These are phyloP conservation scores for Sideroxylon spinosum DNA, from an alignment of 179 eudicot species.

Conservation along the genomic window DNA sequence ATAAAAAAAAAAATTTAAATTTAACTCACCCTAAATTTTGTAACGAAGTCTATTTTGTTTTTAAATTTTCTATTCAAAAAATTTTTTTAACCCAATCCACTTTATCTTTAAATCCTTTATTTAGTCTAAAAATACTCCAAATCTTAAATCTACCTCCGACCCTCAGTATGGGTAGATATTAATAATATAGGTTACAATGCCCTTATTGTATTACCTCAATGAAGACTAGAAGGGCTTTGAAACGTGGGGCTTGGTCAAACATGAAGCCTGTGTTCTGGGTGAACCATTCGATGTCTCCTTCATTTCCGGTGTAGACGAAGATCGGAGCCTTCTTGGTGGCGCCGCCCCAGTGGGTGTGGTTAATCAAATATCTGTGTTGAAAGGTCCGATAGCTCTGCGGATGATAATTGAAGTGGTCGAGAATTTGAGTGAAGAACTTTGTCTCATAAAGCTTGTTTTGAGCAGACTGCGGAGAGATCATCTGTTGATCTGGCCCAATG, in stretches of 20 bases:
- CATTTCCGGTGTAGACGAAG: conserved; percentile 77
- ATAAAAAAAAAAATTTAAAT: too few species aligned
- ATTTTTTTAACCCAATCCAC: too few species aligned
- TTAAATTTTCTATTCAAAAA: too few species aligned
- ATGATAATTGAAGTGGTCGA: conserved; percentile 73
- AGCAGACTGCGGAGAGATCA: conserved; percentile 11
- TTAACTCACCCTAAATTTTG: too few species aligned
- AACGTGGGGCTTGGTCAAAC: conserved; percentile 63
- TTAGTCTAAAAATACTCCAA: too few species aligned
- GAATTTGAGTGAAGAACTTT: conserved; percentile 63
- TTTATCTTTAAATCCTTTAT: too few species aligned
- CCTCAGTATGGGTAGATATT: too few species aligned
- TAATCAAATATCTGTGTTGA: conserved; percentile 70
- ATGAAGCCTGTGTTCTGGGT: conserved; percentile 73
- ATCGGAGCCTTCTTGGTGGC: conserved; percentile 51
- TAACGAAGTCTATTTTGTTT: too few species aligned
- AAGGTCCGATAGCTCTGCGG: conserved; percentile 63
- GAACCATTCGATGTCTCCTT: conserved; percentile 89
- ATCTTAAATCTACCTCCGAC: too few species aligned
- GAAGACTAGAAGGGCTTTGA: conserved; percentile 65
- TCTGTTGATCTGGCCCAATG: conserved; percentile 29
- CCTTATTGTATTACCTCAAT: conserved; percentile 51
- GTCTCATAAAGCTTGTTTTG: conserved; percentile 36
- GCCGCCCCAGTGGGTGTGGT: conserved; percentile 67
- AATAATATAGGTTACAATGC: too few species aligned